A percentile compares a stretch with the other conserved stretches of the same genome.
Evolutionary conservation across 1,284 basidiomycete species (phyloP).

Genomic region (Bondarzewia mesenterica): DNA sequence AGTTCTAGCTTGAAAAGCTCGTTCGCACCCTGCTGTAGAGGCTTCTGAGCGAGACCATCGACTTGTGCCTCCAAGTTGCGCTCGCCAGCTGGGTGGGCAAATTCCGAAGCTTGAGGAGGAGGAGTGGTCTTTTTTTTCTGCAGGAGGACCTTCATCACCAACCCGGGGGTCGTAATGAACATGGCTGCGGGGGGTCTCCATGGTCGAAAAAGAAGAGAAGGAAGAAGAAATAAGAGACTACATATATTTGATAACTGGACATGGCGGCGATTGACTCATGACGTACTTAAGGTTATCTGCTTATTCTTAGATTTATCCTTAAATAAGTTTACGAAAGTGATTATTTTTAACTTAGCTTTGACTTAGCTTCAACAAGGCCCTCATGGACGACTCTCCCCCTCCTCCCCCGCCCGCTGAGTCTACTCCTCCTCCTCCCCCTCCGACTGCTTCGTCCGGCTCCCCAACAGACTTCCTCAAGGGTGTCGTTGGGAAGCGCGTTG

Average conservation of each 20-base stretch:
- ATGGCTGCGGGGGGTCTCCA: not conserved
- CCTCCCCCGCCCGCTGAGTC: slow-evolving; percentile 18
- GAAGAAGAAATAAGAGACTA: not conserved
- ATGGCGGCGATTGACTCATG: too few species aligned
- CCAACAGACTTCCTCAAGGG: slow-evolving; percentile 89
- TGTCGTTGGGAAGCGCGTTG: slow-evolving; percentile 92
- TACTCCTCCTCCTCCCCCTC: slow-evolving; percentile 42
- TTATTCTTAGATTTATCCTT: too few species aligned
- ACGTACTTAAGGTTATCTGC: too few species aligned
- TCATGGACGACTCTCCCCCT: slow-evolving; percentile 21
- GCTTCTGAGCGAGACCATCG: not conserved
- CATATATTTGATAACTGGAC: too few species aligned
- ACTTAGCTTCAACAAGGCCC: not conserved
- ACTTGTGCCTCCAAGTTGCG: slow-evolving; percentile 1
- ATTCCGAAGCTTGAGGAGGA: not conserved
- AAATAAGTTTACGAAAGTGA: too few species aligned
- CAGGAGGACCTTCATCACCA: slow-evolving; percentile 15
- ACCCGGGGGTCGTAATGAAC: slow-evolving; percentile 13
- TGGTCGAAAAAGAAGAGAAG: not conserved
- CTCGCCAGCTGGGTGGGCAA: not conserved
- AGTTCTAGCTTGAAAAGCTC: slow-evolving; percentile 7
- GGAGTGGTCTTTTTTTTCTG: not conserved
- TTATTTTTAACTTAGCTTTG: too few species aligned
- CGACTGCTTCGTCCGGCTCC: slow-evolving; percentile 50
- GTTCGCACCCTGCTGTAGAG: not conserved